A percentile compares a stretch with the other conserved stretches of the same genome.
phyloP scores from a whole-genome alignment of 208 protist genomes.

The Acanthamoeba royreba region DNA sequence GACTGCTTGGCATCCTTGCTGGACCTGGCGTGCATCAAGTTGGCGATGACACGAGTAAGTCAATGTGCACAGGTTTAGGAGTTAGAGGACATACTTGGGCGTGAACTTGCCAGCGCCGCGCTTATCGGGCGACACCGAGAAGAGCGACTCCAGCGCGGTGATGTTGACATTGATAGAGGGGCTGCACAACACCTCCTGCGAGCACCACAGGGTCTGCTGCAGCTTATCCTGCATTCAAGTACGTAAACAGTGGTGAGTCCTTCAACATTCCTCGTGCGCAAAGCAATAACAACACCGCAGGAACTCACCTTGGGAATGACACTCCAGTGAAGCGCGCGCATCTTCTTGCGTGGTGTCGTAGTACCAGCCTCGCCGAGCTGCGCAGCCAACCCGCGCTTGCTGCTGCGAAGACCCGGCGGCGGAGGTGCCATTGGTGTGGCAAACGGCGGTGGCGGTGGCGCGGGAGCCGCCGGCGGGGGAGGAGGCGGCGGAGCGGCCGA shows the following conservation, averaged over 20 bases:
- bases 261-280: too few relatives aligned
- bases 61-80: too few relatives aligned
- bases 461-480: not conserved
- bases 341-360: not conserved
- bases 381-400: not conserved
- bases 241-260: too few relatives aligned
- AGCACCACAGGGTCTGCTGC: not conserved
- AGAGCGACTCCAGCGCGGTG: not conserved
- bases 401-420: not conserved
- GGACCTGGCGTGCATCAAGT: too few relatives aligned
- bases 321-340: slow-evolving; percentile 10
- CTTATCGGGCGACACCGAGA: slow-evolving; percentile 18
- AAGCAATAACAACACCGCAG: not conserved
- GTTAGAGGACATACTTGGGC: not conserved
- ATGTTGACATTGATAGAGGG: not conserved
- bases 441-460: not conserved
- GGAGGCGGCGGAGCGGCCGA: not conserved
- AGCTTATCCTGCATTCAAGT: not conserved
- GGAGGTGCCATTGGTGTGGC: not conserved
- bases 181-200: not conserved
- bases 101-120: not conserved
- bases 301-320: not conserved
- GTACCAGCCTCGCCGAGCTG: not conserved
- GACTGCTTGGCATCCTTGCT: not conserved
- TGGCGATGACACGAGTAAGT: too few relatives aligned